A percentile compares a stretch with the other conserved stretches of the same genome.
phyloP scores from a whole-genome alignment of 768 basidiomycete species.

The Boletus subcaerulescens region DNA sequence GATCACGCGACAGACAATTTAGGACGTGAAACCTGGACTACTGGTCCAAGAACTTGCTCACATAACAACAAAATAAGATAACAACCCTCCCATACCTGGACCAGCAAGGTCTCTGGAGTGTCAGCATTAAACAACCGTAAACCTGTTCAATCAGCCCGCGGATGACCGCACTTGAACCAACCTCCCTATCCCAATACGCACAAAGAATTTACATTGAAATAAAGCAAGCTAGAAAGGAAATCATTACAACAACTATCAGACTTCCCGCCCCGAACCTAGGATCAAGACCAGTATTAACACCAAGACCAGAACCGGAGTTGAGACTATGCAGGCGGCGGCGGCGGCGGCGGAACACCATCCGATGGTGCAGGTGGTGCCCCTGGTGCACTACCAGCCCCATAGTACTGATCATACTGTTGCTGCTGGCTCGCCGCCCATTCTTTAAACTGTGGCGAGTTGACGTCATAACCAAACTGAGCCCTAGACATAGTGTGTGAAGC shows the following conservation, averaged over 20 bases:
- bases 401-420: constrained; percentile 75
- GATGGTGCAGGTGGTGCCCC: constrained; percentile 27
- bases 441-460: constrained; percentile 79
- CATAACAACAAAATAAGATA: too few relatives aligned
- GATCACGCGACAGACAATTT: too few relatives aligned
- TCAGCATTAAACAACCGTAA: too few relatives aligned
- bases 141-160: too few relatives aligned
- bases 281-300: not conserved
- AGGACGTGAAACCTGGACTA: too few relatives aligned
- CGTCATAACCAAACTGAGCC: constrained; percentile 85
- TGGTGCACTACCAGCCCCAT: constrained; percentile 29
- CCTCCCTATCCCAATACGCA: not conserved
- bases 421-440: constrained; percentile 67
- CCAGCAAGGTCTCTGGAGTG: too few relatives aligned
- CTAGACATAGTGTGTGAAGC: constrained; percentile 32
- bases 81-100: too few relatives aligned
- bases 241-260: constrained; percentile 18
- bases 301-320: not conserved
- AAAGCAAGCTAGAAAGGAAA: constrained; percentile 27
- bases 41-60: too few relatives aligned
- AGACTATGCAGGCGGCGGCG: constrained; percentile 27
- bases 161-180: too few relatives aligned
- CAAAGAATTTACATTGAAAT: constrained; percentile 31
- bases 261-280: not conserved
- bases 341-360: constrained; percentile 15